phyloP scores from a whole-genome alignment of 1,284 basidiomycete genomes.

The Ustanciosporium gigantosporum region DNA sequence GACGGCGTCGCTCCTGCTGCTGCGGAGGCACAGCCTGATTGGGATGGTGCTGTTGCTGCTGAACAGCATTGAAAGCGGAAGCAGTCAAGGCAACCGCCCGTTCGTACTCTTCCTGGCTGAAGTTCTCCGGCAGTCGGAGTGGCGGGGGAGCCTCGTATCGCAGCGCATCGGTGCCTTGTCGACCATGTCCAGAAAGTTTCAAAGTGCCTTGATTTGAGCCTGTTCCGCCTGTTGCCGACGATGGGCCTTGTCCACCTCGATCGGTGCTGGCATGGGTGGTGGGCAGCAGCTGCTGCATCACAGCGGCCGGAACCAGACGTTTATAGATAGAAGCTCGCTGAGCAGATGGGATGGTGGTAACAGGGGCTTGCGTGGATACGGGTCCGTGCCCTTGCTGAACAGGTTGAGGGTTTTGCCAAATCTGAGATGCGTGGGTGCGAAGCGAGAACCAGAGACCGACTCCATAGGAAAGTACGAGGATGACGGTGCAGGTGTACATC shows the following conservation, averaged over 20 bases:
- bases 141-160: conserved; percentile 18
- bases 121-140: conserved; percentile 41
- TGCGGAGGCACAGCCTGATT: conserved; percentile 1
- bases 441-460: conserved; percentile 98
- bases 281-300: conserved; percentile 55
- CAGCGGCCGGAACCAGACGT: conserved; percentile 64
- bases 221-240: conserved; percentile 10
- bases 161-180: conserved; percentile 14
- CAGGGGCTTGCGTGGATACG: conserved; percentile 36
- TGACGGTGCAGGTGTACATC: conserved; percentile 89
- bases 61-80: conserved; percentile 47
- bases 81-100: conserved; percentile 49
- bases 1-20: conserved; percentile 16
- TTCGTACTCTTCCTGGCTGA: conserved; percentile 51
- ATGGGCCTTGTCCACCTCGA: conserved; percentile 8
- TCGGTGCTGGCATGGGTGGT: conserved; percentile 10
- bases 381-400: conserved; percentile 35
- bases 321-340: conserved; percentile 77
- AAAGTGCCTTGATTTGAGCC: conserved; percentile 15
- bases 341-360: conserved; percentile 45
- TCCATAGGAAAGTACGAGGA: conserved; percentile 90
- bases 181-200: conserved; percentile 10
- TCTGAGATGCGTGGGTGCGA: conserved; percentile 95
- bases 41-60: conserved; percentile 36
- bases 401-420: conserved; percentile 83